Evolutionary conservation across 2,329 filamentous ascomycete genomes (phyloP), one percentile per base, ranked within the genome.

Genomic region (Camptophora hylomeconis): DNA sequence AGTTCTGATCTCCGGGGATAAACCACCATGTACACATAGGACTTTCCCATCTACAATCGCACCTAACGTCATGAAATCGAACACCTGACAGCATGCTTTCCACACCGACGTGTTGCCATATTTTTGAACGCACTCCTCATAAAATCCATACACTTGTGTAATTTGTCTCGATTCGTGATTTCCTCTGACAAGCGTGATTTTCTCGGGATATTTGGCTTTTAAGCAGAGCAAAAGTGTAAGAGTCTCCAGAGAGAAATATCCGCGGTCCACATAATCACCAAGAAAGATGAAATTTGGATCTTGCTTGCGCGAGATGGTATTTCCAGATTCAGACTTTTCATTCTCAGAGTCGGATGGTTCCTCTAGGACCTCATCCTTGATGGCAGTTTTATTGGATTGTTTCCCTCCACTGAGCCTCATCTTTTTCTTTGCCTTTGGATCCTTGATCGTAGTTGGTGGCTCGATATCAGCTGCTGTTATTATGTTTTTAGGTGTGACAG

Each of bases 401-500:
- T 42, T 20, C 21, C 31, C 15, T 7, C 41, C 40, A 25, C 42
- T 41, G 13, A 44, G 73, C 52, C 74, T 80, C 57, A 93, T 72
- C 62, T 86, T 92, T 62, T 80, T 83, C 58, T 76, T 78, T 25
- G 89, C 63, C 52, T 86, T 89, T 3, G 84, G 82, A 48, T 93
- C 75, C 32, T 76, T 89, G 44, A 93, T 93, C 45, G 80, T 76
- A 9, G 77, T 81, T 1, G 87, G 86, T 3, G 87, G 86, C 54
- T 94, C 86, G 46, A 95, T 76, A 50, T 92, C 84, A 41, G 82
- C 80, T n/a, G 83, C 80, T 28, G 72, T 87, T 51, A 94, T 92
- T 40, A 84, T 69, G 7, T 74, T 72, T 6, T 76, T 75, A 17
- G 70, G 61, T 7, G 75, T 78, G 45, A 74, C 69, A 10, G 80